Conservation (phyloP, 768 basidiomycete genomes). For the Kondoa malvinella region DNA sequence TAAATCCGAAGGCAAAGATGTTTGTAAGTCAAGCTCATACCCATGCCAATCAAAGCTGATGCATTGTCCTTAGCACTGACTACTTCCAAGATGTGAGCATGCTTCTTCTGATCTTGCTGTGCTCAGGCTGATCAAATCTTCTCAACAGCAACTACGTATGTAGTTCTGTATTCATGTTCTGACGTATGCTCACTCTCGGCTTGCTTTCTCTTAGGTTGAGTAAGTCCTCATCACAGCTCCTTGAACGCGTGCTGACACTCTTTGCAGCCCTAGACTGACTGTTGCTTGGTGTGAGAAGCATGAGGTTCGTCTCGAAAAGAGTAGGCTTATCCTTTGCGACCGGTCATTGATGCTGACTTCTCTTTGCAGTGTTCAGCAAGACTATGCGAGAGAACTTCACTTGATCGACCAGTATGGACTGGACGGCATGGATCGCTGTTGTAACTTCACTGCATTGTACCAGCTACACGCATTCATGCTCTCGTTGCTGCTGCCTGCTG, state of each 20-base stretch:
- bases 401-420: too few species aligned
- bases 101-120: slow-evolving; percentile 10
- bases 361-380: not conserved
- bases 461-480: too few species aligned
- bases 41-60: slow-evolving; percentile 94
- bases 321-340: too few species aligned
- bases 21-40: slow-evolving; percentile 34
- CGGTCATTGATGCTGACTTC: too few species aligned
- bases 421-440: too few species aligned
- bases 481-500: too few species aligned
- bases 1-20: slow-evolving; percentile 70
- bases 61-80: slow-evolving; percentile 42
- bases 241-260: slow-evolving; percentile 26
- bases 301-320: slow-evolving; percentile 79
- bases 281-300: slow-evolving; percentile 85
- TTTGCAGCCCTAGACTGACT: slow-evolving; percentile 48
- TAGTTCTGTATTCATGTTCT: not conserved
- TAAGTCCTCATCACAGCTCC: slow-evolving; percentile 8
- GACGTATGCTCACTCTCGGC: not conserved
- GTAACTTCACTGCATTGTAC: too few species aligned
- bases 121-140: not conserved
- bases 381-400: not conserved
- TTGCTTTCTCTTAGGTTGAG: not conserved
- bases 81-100: slow-evolving; percentile 41
- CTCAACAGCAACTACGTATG: not conserved